Evolutionary conservation across 305 asterid species (phyloP).

Genomic region (Fraxinus dipetala): DNA sequence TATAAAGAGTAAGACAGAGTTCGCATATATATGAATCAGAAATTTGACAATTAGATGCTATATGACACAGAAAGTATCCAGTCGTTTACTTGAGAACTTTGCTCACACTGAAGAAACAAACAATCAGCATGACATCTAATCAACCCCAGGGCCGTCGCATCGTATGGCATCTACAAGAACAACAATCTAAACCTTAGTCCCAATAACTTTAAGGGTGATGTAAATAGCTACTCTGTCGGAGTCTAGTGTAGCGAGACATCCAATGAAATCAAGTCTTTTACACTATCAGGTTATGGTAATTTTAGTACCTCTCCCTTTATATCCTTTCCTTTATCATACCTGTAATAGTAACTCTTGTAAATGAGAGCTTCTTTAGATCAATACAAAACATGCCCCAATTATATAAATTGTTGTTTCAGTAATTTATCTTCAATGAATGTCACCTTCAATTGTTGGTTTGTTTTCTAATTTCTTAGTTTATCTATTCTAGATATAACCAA

Average conservation of each 20-base stretch:
- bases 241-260: background rate
- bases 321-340: background rate
- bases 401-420: background rate
- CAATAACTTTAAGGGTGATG: background rate
- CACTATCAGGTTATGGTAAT: background rate
- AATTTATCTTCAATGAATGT: background rate
- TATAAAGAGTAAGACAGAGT: background rate
- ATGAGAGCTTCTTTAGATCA: background rate
- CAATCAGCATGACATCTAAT: background rate
- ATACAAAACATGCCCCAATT: background rate
- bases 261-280: background rate
- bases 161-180: background rate
- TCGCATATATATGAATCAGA: constrained; percentile 7
- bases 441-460: background rate
- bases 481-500: background rate
- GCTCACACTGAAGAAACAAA: background rate
- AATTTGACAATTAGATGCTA: background rate
- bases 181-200: background rate
- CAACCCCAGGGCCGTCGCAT: background rate
- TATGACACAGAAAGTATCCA: background rate
- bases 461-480: background rate
- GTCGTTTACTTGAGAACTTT: background rate
- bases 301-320: background rate
- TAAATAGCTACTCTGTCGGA: background rate
- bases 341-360: background rate